Conservation (phyloP, 352 stramenopile species). For the Pseudoperonospora humuli region DNA sequence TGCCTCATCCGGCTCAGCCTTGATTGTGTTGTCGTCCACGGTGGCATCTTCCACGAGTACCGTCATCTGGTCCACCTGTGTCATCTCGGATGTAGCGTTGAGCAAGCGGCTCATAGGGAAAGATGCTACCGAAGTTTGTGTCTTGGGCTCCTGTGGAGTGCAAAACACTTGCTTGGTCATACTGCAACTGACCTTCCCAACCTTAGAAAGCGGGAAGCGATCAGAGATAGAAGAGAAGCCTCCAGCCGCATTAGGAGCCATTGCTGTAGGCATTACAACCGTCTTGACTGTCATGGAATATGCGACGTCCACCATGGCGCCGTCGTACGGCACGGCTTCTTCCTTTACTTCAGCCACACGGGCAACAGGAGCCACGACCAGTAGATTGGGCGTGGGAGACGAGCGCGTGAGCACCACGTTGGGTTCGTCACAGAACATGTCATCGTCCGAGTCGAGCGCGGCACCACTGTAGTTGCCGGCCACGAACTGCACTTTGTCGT, state of each 20-base stretch:
- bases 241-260: conserved; percentile 5
- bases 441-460: conserved; percentile 41
- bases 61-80: conserved; percentile 46
- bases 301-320: conserved; percentile 19
- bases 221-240: conserved; percentile 60
- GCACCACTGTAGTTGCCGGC: conserved; percentile 27
- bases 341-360: conserved; percentile 25
- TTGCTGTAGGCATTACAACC: conserved; percentile 5
- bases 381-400: conserved; percentile 35
- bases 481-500: conserved; percentile 36
- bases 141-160: conserved; percentile 13
- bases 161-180: conserved; percentile 19
- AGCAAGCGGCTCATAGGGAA: conserved; percentile 30
- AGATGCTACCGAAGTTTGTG: conserved; percentile 1
- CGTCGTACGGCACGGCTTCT: conserved; percentile 13
- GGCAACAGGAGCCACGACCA: conserved; percentile 19
- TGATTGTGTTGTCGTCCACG: conserved; percentile 30
- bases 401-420: conserved; percentile 46
- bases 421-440: conserved; percentile 32
- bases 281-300: conserved; percentile 20
- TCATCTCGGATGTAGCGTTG: conserved; percentile 36
- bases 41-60: conserved; percentile 40
- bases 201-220: conserved; percentile 36
- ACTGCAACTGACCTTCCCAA: conserved; percentile 30
- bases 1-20: conserved; percentile 23